These are phyloP conservation scores for Lenzites betulinus DNA, from an alignment of 768 basidiomycete genomes.

Conservation along the genomic window DNA sequence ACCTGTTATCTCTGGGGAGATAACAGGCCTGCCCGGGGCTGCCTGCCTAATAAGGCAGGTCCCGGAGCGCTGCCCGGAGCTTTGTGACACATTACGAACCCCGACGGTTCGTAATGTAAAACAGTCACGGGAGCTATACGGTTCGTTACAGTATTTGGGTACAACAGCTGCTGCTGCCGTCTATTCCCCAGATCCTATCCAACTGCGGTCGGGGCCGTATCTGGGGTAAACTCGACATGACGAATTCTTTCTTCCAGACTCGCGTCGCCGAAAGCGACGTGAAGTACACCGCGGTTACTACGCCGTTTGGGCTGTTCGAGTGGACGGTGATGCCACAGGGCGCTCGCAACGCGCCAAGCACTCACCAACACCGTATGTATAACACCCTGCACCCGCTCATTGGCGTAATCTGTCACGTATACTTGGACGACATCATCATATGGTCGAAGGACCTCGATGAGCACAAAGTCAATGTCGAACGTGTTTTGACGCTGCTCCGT, in stretches of 20 bases:
- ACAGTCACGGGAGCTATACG: too few relatives aligned
- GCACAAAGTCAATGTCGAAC: constrained; percentile 25
- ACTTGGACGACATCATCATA: constrained; percentile 49
- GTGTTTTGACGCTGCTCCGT: constrained; percentile 24
- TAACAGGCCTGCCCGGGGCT: too few relatives aligned
- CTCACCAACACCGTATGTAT: constrained; percentile 36
- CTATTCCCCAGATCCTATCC: constrained; percentile 23
- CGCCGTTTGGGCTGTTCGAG: constrained; percentile 42
- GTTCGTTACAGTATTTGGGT: too few relatives aligned
- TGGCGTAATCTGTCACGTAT: constrained; percentile 45
- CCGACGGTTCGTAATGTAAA: too few relatives aligned
- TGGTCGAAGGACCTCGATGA: constrained; percentile 40
- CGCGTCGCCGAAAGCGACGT: constrained; percentile 33
- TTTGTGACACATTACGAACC: too few relatives aligned
- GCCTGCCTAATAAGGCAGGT: too few relatives aligned
- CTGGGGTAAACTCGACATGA: constrained; percentile 21
- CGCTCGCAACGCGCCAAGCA: constrained; percentile 36
- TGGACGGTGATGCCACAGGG: constrained; percentile 47
- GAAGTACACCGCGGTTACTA: constrained; percentile 39
- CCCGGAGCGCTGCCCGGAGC: too few relatives aligned
- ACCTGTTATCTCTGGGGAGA: too few relatives aligned
- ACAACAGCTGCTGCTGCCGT: too few relatives aligned
- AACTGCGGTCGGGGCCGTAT: constrained; percentile 23
- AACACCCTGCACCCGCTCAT: constrained; percentile 35
- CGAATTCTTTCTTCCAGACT: constrained; percentile 36